A percentile compares a stretch with the other conserved stretches of the same genome.
These are phyloP conservation scores for Immersiporthe knoxdaviesiana DNA, from an alignment of 2,329 filamentous ascomycete genomes.

Conservation along the genomic window DNA sequence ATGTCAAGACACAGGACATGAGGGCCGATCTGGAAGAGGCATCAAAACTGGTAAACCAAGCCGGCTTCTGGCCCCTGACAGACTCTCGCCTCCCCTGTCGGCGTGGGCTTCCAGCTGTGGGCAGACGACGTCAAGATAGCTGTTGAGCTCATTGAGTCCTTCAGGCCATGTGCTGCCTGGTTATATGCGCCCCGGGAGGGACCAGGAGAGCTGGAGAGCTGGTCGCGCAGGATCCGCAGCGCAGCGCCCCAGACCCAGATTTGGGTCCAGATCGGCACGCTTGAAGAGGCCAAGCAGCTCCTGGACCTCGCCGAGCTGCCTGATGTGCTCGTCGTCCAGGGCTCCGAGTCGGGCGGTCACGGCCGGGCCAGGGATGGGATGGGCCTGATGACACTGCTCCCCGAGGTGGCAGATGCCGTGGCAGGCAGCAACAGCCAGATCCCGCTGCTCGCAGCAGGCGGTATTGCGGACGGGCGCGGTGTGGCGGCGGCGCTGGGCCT, in stretches of 20 bases:
- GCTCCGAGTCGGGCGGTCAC: constrained; percentile 58
- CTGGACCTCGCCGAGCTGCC: constrained; percentile 41
- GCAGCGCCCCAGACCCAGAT: constrained; percentile 48
- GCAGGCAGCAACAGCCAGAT: constrained; percentile 38
- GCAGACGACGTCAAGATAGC: constrained; percentile 44
- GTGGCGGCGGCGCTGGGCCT: constrained; percentile 53
- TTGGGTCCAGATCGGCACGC: constrained; percentile 55
- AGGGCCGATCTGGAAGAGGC: constrained; percentile 38
- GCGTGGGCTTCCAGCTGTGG: constrained; percentile 53
- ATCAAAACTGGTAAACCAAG: constrained; percentile 32
- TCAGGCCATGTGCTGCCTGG: constrained; percentile 48
- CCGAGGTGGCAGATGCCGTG: constrained; percentile 51
- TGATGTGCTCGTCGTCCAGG: constrained; percentile 57
- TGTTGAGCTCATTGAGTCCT: constrained; percentile 36
- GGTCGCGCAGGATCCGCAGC: constrained; percentile 48
- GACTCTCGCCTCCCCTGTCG: constrained; percentile 45
- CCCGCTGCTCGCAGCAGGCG: constrained; percentile 55
- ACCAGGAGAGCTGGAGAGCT: constrained; percentile 44
- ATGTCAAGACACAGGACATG: constrained; percentile 39
- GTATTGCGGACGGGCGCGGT: constrained; percentile 56
- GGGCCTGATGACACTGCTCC: constrained; percentile 52
- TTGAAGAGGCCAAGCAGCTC: constrained; percentile 51
- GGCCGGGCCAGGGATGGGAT: constrained; percentile 48
- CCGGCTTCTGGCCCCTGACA: constrained; percentile 11
- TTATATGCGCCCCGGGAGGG: constrained; percentile 48